Base-by-base conservation (phyloP, 108 stramenopile genomes). In the Cyclotella atomus region DNA sequence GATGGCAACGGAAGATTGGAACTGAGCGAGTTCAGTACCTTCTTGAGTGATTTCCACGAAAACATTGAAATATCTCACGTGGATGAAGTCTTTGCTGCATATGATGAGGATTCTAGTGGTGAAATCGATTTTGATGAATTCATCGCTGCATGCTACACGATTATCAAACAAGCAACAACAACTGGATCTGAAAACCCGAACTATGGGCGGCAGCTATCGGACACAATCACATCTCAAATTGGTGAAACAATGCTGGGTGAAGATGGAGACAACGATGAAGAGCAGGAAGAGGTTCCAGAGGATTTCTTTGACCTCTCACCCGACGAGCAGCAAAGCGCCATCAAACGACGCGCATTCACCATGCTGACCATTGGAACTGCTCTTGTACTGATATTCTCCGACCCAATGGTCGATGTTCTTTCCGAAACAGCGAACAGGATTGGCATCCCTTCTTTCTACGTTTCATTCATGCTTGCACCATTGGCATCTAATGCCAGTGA, bases 331-430 rank as follows among this genome's bases (percentile, higher is more conserved):
- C 96, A 97, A 47, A 44, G 33, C 12, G 85, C 84, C 29, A 93
- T 98, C 78, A 97, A 95, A 63, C 59, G 81, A 45, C 84, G 90
- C 62, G 93, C 97, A 30, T 90, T 96, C 59, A 44, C 44, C 14
- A 95, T 96, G 85, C 91, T 99, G 33, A 46, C 81, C 3, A 45
- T 93, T 29, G 98, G 98, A 30, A 96, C 97, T 30, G 38, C 69
- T 8, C 70, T 99, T 20, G 97, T 99, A 21, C 69, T 98, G 21
- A 54, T 97, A 30, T 97, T 99, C 62, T 91, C 90, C 10, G 98
- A 99, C 76, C 97, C 98, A 12, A 98, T 99, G 97, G 97, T 99
- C 14, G 97, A 98, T 68, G 97, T 98, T 24, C 77, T 99, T 83
- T 79, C 90, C n/a, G 96, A 94, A 70, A 85, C 98, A 54, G 97